Base-by-base conservation (phyloP, 257 asterid genomes). In the Perilla frutescens region DNA sequence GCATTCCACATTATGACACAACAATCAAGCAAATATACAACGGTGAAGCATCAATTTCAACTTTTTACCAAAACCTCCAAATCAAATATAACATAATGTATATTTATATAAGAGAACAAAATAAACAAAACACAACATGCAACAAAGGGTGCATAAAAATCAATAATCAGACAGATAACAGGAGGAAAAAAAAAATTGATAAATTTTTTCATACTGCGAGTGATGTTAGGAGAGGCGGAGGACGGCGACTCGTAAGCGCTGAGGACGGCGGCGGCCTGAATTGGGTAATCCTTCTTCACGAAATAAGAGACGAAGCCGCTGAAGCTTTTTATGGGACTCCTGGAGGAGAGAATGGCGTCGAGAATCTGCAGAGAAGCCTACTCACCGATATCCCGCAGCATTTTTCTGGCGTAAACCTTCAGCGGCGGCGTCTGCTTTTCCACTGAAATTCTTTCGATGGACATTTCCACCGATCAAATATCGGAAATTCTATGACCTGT, bases 361-460 rank as follows among this genome's bases (percentile, higher is more conserved):
- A 72, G 64, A 41, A 72, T 50, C n/a, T 49, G 37, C 12, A 72
- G 0, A 4, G 77, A 62, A 1, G 55, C 34, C 45, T 39, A 13
- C 63, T 72, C 77, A 47, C 71, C 77, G 11, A 72, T 72, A 4
- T 7, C 51, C 12, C 20, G 9, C 47, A 72, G 64, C 77, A 72
- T 37, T 12, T 12, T 4, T 51, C 77, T 62, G 47, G 26, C 54
- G 32, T 50, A 62, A 7, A 0, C 1, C 41, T 4, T 39, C 11
- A 50, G 45, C 44, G 77, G 77, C 20, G 55, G 64, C 56, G 7
- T 70, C 31, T 50, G 58, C 55, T 26, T 62, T 8, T 50, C 71
- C 0, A 13, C 6, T 7, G 15, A 8, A 31, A 72, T 53, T 62
- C 56, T 72, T 40, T 41, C 7, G 12, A 72, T 72, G 29, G 13